phyloP scores from a whole-genome alignment of 2,329 filamentous ascomycete species.

The Xylariaceae sp. region DNA sequence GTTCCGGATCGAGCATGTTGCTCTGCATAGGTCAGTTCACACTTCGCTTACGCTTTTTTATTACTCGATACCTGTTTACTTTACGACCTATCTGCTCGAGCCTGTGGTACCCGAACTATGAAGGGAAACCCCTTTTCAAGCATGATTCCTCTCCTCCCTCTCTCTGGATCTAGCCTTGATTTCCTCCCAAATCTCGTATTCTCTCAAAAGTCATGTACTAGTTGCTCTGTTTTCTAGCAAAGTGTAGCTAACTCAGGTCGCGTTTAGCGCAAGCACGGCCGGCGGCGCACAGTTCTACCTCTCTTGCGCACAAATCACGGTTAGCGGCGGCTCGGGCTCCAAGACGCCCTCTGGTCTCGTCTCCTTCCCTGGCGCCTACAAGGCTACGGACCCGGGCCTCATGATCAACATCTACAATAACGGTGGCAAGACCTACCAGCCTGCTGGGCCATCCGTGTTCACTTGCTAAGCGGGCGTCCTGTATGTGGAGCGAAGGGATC shows the following conservation, averaged over 20 bases:
- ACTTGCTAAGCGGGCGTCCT: conserved; percentile 4
- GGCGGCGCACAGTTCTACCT: conserved; percentile 47
- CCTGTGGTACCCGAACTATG: too few species aligned
- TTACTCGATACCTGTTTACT: too few species aligned
- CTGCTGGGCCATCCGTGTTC: conserved; percentile 30
- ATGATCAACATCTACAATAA: conserved; percentile 44
- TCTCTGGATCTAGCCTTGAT: too few species aligned
- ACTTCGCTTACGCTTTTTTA: too few species aligned
- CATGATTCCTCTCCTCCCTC: too few species aligned
- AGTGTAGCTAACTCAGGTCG: neutral
- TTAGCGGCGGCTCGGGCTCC: conserved; percentile 41
- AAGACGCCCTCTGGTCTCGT: conserved; percentile 36
- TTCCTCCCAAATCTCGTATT: too few species aligned
- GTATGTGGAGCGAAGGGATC: neutral
- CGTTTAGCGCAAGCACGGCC: conserved; percentile 32
- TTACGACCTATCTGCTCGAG: too few species aligned
- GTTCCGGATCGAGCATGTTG: conserved; percentile 47
- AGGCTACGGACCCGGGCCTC: conserved; percentile 43
- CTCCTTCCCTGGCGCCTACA: conserved; percentile 45
- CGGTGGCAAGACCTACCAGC: conserved; percentile 37
- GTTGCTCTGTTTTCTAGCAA: too few species aligned
- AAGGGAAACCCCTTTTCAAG: too few species aligned
- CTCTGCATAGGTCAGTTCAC: conserved; percentile 38
- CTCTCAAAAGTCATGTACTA: too few species aligned
- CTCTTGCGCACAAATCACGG: conserved; percentile 43